Base-by-base conservation (phyloP, 2,329 filamentous ascomycete species). In the Nannizziopsis arthrosporioides region DNA sequence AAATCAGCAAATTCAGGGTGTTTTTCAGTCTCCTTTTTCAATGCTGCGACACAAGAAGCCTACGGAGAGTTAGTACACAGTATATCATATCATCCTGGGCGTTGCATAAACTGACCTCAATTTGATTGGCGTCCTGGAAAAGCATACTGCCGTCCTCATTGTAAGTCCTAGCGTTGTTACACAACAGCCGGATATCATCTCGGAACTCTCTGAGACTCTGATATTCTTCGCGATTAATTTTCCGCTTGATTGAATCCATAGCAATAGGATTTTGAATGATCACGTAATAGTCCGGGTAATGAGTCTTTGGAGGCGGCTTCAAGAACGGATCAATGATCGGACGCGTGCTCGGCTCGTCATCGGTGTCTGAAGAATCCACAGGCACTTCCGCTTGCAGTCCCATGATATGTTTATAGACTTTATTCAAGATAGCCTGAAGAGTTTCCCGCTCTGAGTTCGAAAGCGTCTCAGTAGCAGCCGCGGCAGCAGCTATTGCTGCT, bases 221-320 rank as follows among this genome's bases (percentile, higher is more conserved):
- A 66, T 98, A 98, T 62, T 95, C 86, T 61, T 93, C 86, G 67
- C 86, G 90, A 72, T 94, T 95, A 70, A 98, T 94, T 73, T 87
- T 90, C 63, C 84, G 85, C 63, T 86, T 81, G 61, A 98, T 94
- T 64, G 88, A 82, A 57, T 94, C 92, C 84, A 96, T 94, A 61
- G 85, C 90, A 61, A 98, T 95, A 0, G 92, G 92, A 47, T 82
- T 83, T 61, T 83, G 79, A 64, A 98, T 98, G 65, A 95, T 80
- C 62, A 90, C 71, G 64, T 95, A 98, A 71, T 98, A 98, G 63
- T 96, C 89, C 19, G 87, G 84, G 62, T 93, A 98, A 51, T 90
- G 81, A 51, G 82, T 82, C 70, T 87, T 93, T 36, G 87, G 83
- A 1, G 90, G 90, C 30, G 95, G 74, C 61, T 92, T 89, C 65